Base-by-base conservation (phyloP, 2,329 filamentous ascomycete genomes). In the Phyllosticta citrichinensis region DNA sequence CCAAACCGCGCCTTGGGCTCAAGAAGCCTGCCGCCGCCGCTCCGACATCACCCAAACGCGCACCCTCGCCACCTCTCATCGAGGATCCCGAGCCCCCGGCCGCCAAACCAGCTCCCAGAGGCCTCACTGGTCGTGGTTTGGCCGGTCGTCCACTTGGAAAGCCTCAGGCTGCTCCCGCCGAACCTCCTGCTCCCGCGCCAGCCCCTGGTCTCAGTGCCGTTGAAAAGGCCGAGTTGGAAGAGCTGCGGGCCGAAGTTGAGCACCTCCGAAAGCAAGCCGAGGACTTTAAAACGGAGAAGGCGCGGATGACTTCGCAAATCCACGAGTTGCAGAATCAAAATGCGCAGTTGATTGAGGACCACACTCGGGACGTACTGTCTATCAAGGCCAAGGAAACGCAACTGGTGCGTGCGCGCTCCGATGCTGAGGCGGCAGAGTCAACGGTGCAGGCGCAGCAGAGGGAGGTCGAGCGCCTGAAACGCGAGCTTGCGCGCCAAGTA, bases 341-440 rank as follows among this genome's bases (percentile, higher is more conserved):
- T 69, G 94, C 94, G 24, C 88, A 94, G 64, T 80, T 99, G 35
- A 99, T 99, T 63, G 94, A 99, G 75, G 93, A 97, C 68, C 93
- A 97, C 73, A 99, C 94, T 0, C 83, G 93, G 55, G 93, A 99
- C 68, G 91, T 97, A 0, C 80, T 99, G 52, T 94, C 91, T 67
- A 95, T 99, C 77, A 97, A 97, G 74, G 94, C 94, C 14, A 99
- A 99, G 75, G 94, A 99, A 74, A 97, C 94, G 2, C 94, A 99
- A 69, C 82, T 99, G 5, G 93, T 97, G 10, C 87, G 94, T 53
- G 92, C 94, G 11, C 83, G 92, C 60, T 91, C 89, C 65, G 94
- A 99, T 69, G 89, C 88, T 33, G 93, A 97, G 72, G 86, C 89
- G 0, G 89, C 92, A 0, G 91, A 97, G 71, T 87, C 91, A 68